These are phyloP conservation scores for Thozetella sp. DNA, from an alignment of 495 filamentous ascomycete species.

Conservation along the genomic window DNA sequence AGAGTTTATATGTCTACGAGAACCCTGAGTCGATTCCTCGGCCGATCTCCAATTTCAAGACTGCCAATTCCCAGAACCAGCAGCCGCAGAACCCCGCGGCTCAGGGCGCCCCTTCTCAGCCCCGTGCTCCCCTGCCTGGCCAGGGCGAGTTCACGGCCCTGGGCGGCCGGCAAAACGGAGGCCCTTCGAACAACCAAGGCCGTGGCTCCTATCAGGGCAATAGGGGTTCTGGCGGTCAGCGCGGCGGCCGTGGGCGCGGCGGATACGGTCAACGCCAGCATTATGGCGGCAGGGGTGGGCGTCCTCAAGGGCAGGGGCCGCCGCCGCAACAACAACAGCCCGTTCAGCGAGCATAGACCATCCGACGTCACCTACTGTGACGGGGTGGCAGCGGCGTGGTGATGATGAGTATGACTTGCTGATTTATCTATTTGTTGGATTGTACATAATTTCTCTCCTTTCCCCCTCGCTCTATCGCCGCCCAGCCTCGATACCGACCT, in stretches of 20 bases:
- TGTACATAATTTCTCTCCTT: conserved; percentile 30
- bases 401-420: conserved; percentile 16
- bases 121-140: conserved; percentile 5
- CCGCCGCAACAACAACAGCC: conserved; percentile 38
- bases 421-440: conserved; percentile 16
- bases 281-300: conserved; percentile 33
- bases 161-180: conserved; percentile 22
- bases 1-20: conserved; percentile 97
- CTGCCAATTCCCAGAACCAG: conserved; percentile 23
- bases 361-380: conserved; percentile 3
- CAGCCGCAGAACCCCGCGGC: conserved; percentile 23
- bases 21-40: conserved; percentile 92
- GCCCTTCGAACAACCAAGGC: conserved; percentile 16
- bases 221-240: conserved; percentile 32
- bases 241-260: conserved; percentile 21
- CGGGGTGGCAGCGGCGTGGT: conserved; percentile 2
- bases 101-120: conserved; percentile 19
- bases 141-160: conserved; percentile 25
- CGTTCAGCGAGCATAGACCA: conserved; percentile 22
- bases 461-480: conserved; percentile 34
- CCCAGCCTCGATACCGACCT: conserved; percentile 67
- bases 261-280: conserved; percentile 18
- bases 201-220: conserved; percentile 36
- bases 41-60: conserved; percentile 56
- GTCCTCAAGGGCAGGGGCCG: conserved; percentile 29